phyloP scores from a whole-genome alignment of 345 rosid genomes.

The Eucalyptus microcorys region DNA sequence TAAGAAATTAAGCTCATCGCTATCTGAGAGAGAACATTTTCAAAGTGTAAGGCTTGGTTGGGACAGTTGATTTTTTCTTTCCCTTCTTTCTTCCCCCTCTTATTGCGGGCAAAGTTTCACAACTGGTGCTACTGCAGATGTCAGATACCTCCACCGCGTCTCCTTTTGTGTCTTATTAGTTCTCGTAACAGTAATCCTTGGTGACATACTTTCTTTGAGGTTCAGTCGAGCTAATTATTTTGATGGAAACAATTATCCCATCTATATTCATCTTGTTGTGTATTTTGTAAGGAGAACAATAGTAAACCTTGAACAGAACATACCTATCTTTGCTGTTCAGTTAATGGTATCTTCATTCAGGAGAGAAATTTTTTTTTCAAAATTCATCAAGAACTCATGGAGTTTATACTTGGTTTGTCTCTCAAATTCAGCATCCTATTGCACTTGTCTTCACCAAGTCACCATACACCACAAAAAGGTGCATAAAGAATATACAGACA shows the following conservation, averaged over 20 bases:
- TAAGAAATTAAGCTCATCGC: neutral
- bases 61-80: neutral
- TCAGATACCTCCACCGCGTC: neutral
- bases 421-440: neutral
- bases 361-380: neutral
- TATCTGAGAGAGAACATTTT: neutral
- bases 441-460: neutral
- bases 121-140: neutral
- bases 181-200: neutral
- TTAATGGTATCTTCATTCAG: neutral
- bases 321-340: neutral
- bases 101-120: neutral
- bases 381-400: neutral
- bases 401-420: neutral
- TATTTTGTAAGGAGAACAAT: neutral
- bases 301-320: neutral
- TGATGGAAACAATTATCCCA: neutral
- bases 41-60: neutral
- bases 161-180: neutral
- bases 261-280: neutral
- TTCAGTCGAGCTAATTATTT: neutral
- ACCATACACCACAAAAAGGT: neutral
- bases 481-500: neutral
- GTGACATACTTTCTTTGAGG: neutral
- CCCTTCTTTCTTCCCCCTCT: neutral